Base-by-base conservation (phyloP, 2,329 filamentous ascomycete species). In the Graphilbum sp. region DNA sequence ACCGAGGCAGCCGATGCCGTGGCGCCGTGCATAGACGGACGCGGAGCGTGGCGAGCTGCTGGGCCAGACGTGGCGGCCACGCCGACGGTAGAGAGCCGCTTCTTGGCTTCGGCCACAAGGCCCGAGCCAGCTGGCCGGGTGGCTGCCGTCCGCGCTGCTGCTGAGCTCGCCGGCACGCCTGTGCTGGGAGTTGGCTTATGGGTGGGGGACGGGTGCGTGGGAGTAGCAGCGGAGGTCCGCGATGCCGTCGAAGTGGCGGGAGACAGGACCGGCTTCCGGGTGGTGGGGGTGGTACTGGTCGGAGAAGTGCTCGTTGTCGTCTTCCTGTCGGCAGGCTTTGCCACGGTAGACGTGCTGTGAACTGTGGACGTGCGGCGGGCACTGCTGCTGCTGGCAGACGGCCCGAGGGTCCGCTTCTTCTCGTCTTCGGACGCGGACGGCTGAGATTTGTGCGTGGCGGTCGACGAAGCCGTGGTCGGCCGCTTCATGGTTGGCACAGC, bases 1-100 rank as follows among this genome's bases (percentile, higher is more conserved):
- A 51, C 54, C 11, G 52, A 51, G n/a, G 52, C 51, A 12, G 36
- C 29, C 11, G 43, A 36, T 7, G 39, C 24, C 7, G 39, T 16
- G 11, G 35, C 29, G 31, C 57, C 47, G 11, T 52, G 49, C 37
- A 54, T 38, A 9, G 56, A 64, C 6, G 60, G 50, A 20, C 63
- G 61, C n/a, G 60, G 40, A 5, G 57, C 52, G 45, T 68, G 64
- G 37, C 57, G 56, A 3, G 58, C 30, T 5, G 30, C 4, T 17
- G 12, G 50, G 25, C 59, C 54, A 13, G 62, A 47, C 4, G 62
- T 50, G 2, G 62, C 47, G 4, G 63, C 49, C 1, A 54, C 52
- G 21, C 64, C 58, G 18, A 62, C 59, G 1, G 62, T 62, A 10
- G 73, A 75, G 16, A 77, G 55, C 23, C 72, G 62, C 57, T 75